A percentile compares a stretch with the other conserved stretches of the same genome.
Evolutionary conservation across 768 basidiomycete genomes (phyloP).

Genomic region (Tricholoma sp.): DNA sequence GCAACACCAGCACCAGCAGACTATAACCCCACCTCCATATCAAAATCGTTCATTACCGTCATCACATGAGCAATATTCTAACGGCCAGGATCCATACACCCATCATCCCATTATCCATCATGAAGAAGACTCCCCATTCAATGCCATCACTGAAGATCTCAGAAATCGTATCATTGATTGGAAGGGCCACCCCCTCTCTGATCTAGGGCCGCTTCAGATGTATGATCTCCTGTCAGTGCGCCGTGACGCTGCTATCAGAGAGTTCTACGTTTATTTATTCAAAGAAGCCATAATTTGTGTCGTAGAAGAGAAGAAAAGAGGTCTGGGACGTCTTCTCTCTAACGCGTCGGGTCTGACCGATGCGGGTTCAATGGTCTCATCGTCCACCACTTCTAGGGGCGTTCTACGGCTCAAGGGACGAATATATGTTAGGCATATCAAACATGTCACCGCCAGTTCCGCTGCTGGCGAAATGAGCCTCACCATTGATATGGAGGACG

Average conservation of each 20-base stretch:
- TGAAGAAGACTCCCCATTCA: slow-evolving; percentile 75
- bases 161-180: slow-evolving; percentile 90
- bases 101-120: slow-evolving; percentile 33
- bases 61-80: slow-evolving; percentile 28
- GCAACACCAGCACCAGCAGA: slow-evolving; percentile 17
- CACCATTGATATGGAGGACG: slow-evolving; percentile 98
- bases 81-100: slow-evolving; percentile 26
- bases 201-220: slow-evolving; percentile 85
- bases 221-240: slow-evolving; percentile 89
- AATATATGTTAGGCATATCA: slow-evolving; percentile 94
- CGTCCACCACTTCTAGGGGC: slow-evolving; percentile 44
- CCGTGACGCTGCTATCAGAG: slow-evolving; percentile 83
- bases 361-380: slow-evolving; percentile 37
- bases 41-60: slow-evolving; percentile 23
- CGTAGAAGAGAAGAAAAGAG: slow-evolving; percentile 90
- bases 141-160: slow-evolving; percentile 82
- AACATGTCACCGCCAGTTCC: slow-evolving; percentile 77
- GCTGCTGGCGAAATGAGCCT: slow-evolving; percentile 82
- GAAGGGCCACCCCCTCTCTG: slow-evolving; percentile 90
- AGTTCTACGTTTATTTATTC: slow-evolving; percentile 97
- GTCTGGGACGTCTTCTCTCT: slow-evolving; percentile 68
- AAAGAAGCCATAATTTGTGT: slow-evolving; percentile 98
- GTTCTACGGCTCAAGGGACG: slow-evolving; percentile 90
- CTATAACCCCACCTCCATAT: slow-evolving; percentile 23
- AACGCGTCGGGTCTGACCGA: slow-evolving; percentile 55